Evolutionary conservation across 2,329 filamentous ascomycete genomes (phyloP), one percentile per base, ranked within the genome.

Genomic region (Ophiostoma sp.): DNA sequence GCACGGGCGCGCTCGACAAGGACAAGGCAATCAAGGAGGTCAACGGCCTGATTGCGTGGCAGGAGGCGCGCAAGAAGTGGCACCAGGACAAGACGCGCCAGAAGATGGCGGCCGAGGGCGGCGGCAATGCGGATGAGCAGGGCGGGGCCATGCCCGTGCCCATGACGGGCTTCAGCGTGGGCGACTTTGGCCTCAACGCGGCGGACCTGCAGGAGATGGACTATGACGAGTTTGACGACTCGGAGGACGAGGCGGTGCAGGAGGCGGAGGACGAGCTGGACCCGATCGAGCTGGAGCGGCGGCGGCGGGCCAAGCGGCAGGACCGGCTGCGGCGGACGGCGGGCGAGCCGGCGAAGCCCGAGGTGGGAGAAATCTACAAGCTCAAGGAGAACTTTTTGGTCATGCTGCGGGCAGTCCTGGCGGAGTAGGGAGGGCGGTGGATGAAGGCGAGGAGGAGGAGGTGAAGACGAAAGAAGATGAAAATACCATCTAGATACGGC

Each of bases 71-170:
- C 70, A 98, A 99, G 85, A 94, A 94, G 81, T 99, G 95, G 95
- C 95, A 99, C 78, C 89, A 94, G 72, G 93, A 96, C 80, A 99
- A 99, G 84, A 99, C 95, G 10, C 84, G 94, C 69, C 95, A 98
- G 82, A 99, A 99, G 85, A 98, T 99, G 95, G 95, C 95, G 0
- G 93, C 93, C 1, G 93, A 94, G 76, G 89, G 88, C 3, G 83
- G 78, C 7, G 83, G 83, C 6, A 83, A 84, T 70, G 39, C 85
- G 70, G 67, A 66, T 11, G 69, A 60, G 5, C 41, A 41, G n/a
- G 71, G 57, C 33, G 69, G 62, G 1, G 11, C 81, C 7, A 86
- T 85, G 10, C 87, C 83, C 33, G 82, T 84, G 27, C 39, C 39
- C 1, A 41, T 41, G 39, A 41, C 39, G 74, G 82, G 79, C 17